These are phyloP conservation scores for Gentiana macrophylla DNA, from an alignment of 257 asterid species.

Conservation along the genomic window DNA sequence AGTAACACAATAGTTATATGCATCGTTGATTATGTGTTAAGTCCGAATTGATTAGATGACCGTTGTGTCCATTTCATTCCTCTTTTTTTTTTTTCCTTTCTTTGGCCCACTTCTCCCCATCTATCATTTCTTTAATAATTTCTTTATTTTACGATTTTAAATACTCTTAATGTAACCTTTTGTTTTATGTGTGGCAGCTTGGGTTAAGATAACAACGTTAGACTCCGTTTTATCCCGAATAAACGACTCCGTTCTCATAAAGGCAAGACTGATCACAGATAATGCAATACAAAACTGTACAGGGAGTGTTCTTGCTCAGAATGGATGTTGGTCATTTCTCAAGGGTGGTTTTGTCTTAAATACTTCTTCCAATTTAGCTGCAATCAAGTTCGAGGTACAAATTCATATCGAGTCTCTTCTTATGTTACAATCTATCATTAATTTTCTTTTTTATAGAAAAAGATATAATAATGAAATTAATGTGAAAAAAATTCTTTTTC, in stretches of 20 bases:
- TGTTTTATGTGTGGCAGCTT: slow-evolving; percentile 46
- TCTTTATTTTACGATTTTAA: no score
- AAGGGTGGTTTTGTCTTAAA: slow-evolving; percentile 63
- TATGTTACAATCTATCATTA: no score
- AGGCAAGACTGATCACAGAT: slow-evolving; percentile 37
- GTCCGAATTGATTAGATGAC: no score
- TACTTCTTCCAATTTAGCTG: slow-evolving; percentile 35
- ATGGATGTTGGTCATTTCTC: slow-evolving; percentile 77
- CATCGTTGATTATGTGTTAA: no score
- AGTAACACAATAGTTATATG: no score
- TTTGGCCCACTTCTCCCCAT: no score
- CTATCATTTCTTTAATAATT: no score
- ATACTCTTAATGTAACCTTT: slow-evolving; percentile 16
- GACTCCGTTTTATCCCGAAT: slow-evolving; percentile 13
- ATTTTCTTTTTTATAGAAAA: no score
- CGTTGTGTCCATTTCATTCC: no score
- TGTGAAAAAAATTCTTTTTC: background rate
- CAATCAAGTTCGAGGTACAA: slow-evolving; percentile 35
- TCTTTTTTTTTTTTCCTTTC: no score
- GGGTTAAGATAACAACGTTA: slow-evolving; percentile 43
- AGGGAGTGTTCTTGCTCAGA: slow-evolving; percentile 52
- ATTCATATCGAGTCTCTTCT: no score
- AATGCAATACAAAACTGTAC: slow-evolving; percentile 28
- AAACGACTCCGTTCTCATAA: slow-evolving; percentile 23
- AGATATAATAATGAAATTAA: no score